Evolutionary conservation across 169 alveolate genomes (phyloP).

Genomic region (Plasmodium gonderi): DNA sequence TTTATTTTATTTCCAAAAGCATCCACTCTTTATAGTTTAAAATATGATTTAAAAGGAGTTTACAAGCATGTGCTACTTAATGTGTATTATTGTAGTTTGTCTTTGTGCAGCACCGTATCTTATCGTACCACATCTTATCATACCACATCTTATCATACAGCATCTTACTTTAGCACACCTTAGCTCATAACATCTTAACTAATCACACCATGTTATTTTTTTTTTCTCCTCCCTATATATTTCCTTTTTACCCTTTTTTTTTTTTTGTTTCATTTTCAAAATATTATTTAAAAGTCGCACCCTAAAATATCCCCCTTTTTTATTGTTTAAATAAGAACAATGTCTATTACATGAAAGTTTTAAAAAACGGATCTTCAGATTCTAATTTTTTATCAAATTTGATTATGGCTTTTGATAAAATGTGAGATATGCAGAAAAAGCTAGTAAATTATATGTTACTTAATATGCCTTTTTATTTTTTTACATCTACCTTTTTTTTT

Average conservation of each 20-base stretch:
- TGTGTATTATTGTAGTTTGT: neutral
- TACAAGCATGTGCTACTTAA: neutral
- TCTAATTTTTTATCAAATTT: neutral
- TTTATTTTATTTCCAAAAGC: conserved; percentile 12
- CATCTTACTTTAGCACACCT: no score
- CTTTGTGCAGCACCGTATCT: conserved; percentile 7
- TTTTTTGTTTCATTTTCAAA: conserved; percentile 39
- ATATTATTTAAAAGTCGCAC: conserved; percentile 5
- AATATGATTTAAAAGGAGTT: conserved; percentile 5
- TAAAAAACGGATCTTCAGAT: neutral
- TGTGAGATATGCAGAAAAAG: neutral
- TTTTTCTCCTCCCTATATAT: neutral
- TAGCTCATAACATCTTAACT: neutral
- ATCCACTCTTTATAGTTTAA: conserved; percentile 19
- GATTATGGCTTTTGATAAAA: conserved; percentile 7
- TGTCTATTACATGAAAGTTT: conserved; percentile 8
- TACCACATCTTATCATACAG: no score
- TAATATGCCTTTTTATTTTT: conserved; percentile 1
- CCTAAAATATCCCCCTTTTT: neutral
- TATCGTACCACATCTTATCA: no score
- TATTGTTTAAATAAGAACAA: neutral
- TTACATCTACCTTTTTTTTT: neutral
- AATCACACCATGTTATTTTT: neutral
- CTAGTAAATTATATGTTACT: neutral
- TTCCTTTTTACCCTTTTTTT: neutral